Evolutionary conservation across 2,329 filamentous ascomycete species (phyloP), one percentile per base, ranked within the genome.

Genomic region (Fusarium duplospermum): DNA sequence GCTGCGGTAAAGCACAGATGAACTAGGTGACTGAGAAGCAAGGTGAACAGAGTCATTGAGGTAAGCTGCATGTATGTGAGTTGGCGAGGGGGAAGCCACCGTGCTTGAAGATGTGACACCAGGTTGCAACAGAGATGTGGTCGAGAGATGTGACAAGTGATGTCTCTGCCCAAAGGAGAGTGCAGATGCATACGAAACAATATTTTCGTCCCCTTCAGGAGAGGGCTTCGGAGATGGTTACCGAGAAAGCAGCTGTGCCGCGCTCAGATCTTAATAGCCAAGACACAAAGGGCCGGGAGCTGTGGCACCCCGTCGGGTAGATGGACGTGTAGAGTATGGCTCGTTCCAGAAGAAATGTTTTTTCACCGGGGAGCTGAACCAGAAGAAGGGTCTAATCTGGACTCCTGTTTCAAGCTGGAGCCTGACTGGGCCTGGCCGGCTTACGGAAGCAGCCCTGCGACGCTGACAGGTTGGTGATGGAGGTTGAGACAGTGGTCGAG

Each of bases 21-120:
- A 69, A 66, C 73, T 69, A 62, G 69, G 74, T 62, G 69, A 68
- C 52, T 45, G 57, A 56, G 58, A 59, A 57, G 65, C 58, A 76
- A 71, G 62, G 64, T 64, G 68, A 71, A 64, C 47, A 62, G 42
- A 62, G 62, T 42, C 66, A 47, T 27, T 36, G 38, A 62, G 20
- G 42, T 50, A 62, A 38, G 36, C 62, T 64, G 29, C 52, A 47
- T 18, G 42, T 38, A 45, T 14, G 59, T 56, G 27, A 54, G 47
- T 6, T 70, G 62, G 52, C 56, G 68, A 72, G 65, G 71, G 62
- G 56, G 70, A 56, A 35, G 50, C 52, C 60, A 45, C 52, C 57
- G 59, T 45, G 56, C 66, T 57, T 66, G 47, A 52, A 65, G 36
- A 64, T 73, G 72, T 66, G 54, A 67, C 72, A 69, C 40, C 31